Base-by-base conservation (phyloP, 805 yeast genomes). In the Wickerhamia fluorescens region DNA sequence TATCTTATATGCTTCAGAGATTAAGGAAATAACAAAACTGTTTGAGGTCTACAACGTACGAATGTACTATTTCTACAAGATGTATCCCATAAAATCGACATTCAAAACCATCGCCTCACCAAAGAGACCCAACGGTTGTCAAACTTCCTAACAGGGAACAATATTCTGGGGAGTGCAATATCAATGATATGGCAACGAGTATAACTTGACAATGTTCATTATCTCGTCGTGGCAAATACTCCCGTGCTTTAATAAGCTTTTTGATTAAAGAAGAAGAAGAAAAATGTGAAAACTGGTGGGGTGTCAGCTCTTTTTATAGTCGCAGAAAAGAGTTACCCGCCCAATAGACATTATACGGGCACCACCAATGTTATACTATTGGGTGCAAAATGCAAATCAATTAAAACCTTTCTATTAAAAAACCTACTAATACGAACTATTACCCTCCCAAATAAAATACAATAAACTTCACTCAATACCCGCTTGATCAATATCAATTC, bases 191-290 rank as follows among this genome's bases (percentile, higher is more conserved):
- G 79, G 79, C 79, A 73, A 72, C 78, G 78, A 56, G 62, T 56
- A 60, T 64, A 66, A 71, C 75, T 71, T 70, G 76, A 68, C 63
- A 62, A 63, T 66, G 36, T 66, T 56, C 73, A 66, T 70, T 65
- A 66, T 56, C 69, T 58, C 78, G 78, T 61, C 79, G 79, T 73
- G 79, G 79, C 79, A 73, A 69, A 68, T 61, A 59, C 60, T 70
- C 75, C 73, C 78, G 64, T 47, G 45, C 48, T 45, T 48, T 49
- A 52, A 45, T 47, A 52, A 52, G 54, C 72, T 72, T 73, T 73
- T 73, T 71, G 77, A 71, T 72, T 71, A 54, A 47, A 50, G 64
- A 51, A 50, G 44, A 47, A 47, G 49, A 44, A 20, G 16, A 14
- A 20, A 30, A 27, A 13, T 10, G 4, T n/a, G 17, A 25, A 28